Evolutionary conservation across 2,329 filamentous ascomycete genomes (phyloP).

Genomic region (Calonectria pseudoturangicola): DNA sequence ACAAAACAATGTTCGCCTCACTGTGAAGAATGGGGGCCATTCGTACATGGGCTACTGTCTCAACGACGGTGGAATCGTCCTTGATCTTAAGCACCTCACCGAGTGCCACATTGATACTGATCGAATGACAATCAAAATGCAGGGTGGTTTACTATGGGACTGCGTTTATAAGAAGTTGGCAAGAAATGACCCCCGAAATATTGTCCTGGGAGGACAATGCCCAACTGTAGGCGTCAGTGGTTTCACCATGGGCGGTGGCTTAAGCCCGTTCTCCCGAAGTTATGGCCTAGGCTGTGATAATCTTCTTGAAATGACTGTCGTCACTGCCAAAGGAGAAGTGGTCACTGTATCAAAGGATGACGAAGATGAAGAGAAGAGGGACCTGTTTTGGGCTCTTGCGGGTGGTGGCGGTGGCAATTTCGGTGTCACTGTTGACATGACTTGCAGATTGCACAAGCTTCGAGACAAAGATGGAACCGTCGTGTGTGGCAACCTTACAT

Average conservation of each 20-base stretch:
- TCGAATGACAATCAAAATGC: neutral
- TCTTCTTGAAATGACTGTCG: neutral
- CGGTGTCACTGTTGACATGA: neutral
- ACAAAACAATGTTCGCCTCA: neutral
- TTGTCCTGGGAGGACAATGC: neutral
- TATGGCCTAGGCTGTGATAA: slow-evolving; percentile 8
- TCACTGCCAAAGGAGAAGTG: neutral
- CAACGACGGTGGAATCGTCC: neutral
- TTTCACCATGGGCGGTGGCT: slow-evolving; percentile 1
- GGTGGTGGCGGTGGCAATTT: slow-evolving; percentile 2
- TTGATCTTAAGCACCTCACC: neutral
- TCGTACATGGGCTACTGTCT: slow-evolving; percentile 7
- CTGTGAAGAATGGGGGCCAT: slow-evolving; percentile 7
- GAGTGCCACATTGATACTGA: neutral
- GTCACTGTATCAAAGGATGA: neutral
- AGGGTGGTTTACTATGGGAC: neutral
- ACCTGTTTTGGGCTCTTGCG: slow-evolving; percentile 3
- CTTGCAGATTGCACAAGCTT: neutral
- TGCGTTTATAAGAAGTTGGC: neutral
- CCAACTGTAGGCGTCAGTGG: neutral
- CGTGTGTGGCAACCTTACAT: neutral
- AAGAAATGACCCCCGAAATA: neutral
- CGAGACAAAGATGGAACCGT: neutral
- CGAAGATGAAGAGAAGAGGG: neutral
- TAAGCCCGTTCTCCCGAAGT: neutral